Base-by-base conservation (phyloP, 805 yeast genomes). In the Starmerella stigmatis region DNA sequence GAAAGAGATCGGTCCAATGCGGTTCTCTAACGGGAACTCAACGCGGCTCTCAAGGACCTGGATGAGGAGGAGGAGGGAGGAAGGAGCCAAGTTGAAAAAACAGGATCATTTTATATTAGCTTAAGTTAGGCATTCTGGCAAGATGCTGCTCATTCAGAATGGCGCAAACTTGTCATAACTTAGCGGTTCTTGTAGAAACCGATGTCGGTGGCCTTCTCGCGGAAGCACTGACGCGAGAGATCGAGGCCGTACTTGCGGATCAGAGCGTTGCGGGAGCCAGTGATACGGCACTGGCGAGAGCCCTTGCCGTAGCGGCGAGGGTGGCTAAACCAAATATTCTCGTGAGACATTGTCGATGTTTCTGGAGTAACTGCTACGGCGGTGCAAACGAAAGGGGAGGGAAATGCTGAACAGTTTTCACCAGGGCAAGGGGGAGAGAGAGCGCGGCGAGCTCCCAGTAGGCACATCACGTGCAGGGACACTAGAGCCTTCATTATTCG, bases 281-380 rank as follows among this genome's bases (percentile, higher is more conserved):
- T 86, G 79, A 89, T 88, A 74, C 97, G 92, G 80, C 97, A 92
- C 78, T 85, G 92, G 79, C 99, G 94, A 67, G 97, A 84, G 77
- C 99, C 99, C 85, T 92, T 92, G 75, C 98, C 98, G 86, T 78
- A 89, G 76, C 83, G 88, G 85, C 97, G 86, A 81, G 99, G 98
- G 94, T 92, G 98, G 72, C 97, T 88, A 81, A 74, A 92, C 99
- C 99, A 92, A 81, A 45, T 48, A 41, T 51, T 37, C 31, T 47
- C 54, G 54, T 49, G 53, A 42, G 50, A 51, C 35, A 34, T 32
- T 49, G 51, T 51, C 53, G 45, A 47, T 53, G 49, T 50, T 46
- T 44, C 47, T 42, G 23, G 40, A 25, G 30, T 16, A 21, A 13
- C n/a, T n/a, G n/a, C 23, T 32, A 23, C 40, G 21, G 17, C 40